These are phyloP conservation scores for Pleurotus tuoliensis DNA, from an alignment of 768 basidiomycete genomes.

Conservation along the genomic window DNA sequence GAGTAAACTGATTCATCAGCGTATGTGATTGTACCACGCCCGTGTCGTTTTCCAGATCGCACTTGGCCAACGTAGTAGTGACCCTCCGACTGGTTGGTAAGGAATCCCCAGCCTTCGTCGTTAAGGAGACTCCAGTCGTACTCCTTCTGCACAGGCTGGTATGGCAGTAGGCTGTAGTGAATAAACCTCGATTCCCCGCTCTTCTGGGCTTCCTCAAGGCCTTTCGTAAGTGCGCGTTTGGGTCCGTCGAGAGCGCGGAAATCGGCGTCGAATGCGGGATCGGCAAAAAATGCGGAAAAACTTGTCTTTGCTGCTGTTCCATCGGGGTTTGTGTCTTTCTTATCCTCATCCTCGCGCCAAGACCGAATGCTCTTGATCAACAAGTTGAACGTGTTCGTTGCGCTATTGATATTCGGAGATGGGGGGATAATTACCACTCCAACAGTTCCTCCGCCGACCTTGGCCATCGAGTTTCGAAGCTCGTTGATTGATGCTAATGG, in stretches of 20 bases:
- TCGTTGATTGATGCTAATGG: slow-evolving; percentile 3
- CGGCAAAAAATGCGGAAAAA: slow-evolving; percentile 10
- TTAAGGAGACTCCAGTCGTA: slow-evolving; percentile 13
- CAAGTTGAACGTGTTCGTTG: slow-evolving; percentile 8
- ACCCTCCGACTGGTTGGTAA: slow-evolving; percentile 9
- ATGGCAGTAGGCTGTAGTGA: slow-evolving; percentile 6
- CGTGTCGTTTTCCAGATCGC: slow-evolving; percentile 11
- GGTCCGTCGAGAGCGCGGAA: slow-evolving; percentile 3
- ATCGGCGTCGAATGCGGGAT: slow-evolving; percentile 2
- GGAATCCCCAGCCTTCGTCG: slow-evolving; percentile 14
- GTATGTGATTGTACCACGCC: slow-evolving; percentile 13
- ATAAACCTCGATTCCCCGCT: slow-evolving; percentile 5
- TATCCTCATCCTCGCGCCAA: slow-evolving; percentile 10
- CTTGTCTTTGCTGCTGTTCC: slow-evolving; percentile 3
- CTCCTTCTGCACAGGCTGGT: background rate
- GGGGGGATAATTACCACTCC: slow-evolving; percentile 11
- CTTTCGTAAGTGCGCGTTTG: slow-evolving; percentile 1
- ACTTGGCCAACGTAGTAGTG: slow-evolving; percentile 14
- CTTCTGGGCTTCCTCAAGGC: slow-evolving; percentile 1
- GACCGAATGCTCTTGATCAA: slow-evolving; percentile 8
- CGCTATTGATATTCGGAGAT: slow-evolving; percentile 8
- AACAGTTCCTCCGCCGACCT: slow-evolving; percentile 3
- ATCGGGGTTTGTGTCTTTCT: slow-evolving; percentile 5
- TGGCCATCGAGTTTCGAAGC: slow-evolving; percentile 4
- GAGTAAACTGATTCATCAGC: slow-evolving; percentile 11